Conservation (phyloP, 1,139 yeast genomes). For the Diutina mesorugosa region DNA sequence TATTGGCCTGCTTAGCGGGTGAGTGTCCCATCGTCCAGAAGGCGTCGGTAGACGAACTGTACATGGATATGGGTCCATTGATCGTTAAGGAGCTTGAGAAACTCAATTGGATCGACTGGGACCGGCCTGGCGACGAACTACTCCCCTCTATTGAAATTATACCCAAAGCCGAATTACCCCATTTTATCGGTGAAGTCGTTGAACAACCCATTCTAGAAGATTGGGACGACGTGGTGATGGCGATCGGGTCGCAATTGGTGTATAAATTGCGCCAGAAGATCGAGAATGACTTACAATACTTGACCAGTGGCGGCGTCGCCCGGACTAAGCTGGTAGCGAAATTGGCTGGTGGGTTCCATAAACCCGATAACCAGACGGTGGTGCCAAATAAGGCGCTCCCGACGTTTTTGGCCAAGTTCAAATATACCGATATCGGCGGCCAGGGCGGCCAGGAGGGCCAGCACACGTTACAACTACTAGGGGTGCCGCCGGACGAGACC, state of each 20-base stretch:
- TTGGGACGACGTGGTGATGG: conserved; percentile 75
- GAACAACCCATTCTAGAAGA: conserved; percentile 19
- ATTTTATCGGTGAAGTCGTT: not conserved
- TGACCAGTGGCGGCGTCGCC: conserved; percentile 85
- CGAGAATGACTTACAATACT: conserved; percentile 49
- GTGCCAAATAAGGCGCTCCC: conserved; percentile 37
- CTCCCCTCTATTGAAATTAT: conserved; percentile 4
- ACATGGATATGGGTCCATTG: conserved; percentile 59
- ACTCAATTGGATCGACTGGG: conserved; percentile 15
- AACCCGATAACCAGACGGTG: conserved; percentile 81
- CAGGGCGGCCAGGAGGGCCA: conserved; percentile 87
- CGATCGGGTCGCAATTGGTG: conserved; percentile 54
- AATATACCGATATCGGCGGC: conserved; percentile 70
- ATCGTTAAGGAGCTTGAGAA: conserved; percentile 10
- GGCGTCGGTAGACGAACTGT: conserved; percentile 93
- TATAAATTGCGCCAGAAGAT: conserved; percentile 41
- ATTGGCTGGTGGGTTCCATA: conserved; percentile 74
- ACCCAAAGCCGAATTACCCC: not conserved
- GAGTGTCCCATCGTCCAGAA: conserved; percentile 66
- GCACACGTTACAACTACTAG: conserved; percentile 30
- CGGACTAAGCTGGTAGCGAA: conserved; percentile 71
- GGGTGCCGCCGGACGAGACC: conserved; percentile 24
- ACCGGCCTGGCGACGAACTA: conserved; percentile 16
- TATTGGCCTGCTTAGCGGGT: conserved; percentile 44
- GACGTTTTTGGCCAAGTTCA: conserved; percentile 45